These are phyloP conservation scores for Metarhizium brunneum DNA, from an alignment of 2,329 filamentous ascomycete genomes.

Conservation along the genomic window DNA sequence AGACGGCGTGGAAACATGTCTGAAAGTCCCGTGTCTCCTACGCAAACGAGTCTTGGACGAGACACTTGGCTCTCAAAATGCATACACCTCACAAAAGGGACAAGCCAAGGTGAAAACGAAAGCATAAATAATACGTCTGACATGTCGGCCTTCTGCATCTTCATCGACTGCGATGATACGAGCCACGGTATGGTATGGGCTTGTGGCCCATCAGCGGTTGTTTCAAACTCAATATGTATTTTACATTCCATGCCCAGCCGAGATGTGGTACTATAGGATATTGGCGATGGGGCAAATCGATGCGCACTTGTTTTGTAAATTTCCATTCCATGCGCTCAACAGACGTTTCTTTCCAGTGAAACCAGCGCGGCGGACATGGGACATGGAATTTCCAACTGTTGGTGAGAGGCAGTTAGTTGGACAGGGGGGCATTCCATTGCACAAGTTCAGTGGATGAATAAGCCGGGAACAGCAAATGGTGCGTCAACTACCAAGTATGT, in stretches of 20 bases:
- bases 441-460: no score
- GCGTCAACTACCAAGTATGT: not conserved
- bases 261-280: no score
- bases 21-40: not conserved
- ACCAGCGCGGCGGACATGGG: no score
- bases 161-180: not conserved
- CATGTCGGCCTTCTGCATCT: not conserved
- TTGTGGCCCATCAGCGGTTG: not conserved
- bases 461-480: not conserved
- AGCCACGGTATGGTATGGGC: not conserved
- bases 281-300: no score
- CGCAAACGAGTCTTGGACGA: not conserved
- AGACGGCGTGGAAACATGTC: not conserved
- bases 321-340: no score
- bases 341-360: no score
- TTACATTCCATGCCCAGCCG: not conserved
- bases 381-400: no score
- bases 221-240: not conserved
- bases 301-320: no score
- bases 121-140: not conserved
- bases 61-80: not conserved
- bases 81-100: no score
- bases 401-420: no score
- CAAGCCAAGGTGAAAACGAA: not conserved
- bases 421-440: no score